Evolutionary conservation across 1,284 basidiomycete genomes (phyloP), one percentile per base, ranked within the genome.

Genomic region (Sphagnurus paluster): DNA sequence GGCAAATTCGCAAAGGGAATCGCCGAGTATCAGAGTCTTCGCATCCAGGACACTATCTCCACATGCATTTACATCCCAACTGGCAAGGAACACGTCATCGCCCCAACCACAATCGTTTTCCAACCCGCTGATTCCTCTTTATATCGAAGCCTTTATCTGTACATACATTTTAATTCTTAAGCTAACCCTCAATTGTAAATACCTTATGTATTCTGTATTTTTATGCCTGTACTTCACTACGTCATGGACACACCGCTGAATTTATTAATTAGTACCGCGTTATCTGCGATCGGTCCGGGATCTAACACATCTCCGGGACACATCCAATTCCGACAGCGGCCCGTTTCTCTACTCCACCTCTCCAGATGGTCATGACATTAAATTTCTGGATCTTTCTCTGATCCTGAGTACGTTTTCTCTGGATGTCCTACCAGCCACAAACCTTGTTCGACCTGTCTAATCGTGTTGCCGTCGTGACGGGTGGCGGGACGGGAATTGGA

Each of bases 401-500:
- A 43, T 34, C 44, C 14, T 17, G 24, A n/a, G 6, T n/a, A 30
- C 36, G 23, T 30, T 26, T 26, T 7, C 25, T 11, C 6, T 26
- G 6, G 24, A 57, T 57, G 56, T 64, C 62, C 39, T 66, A 63
- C 50, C 50, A 56, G 24, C 63, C 68, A 23, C 62, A 75, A 46
- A 71, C 66, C 48, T 52, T 86, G n/a, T 83, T 77, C 55, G 74
- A 80, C 53, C 72, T 89, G 42, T 66, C 71, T 11, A 82, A 78
- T 6, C 74, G 79, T 24, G 68, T 90, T 14, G 86, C 87, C 5
- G 64, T 92, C 25, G 83, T 91, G 24, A 87, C 89, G 0, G 89
- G 90, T 34, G 90, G 89, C 4, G 89, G 85, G 19, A 88, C 86
- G 0, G 90, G 90, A 2, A 91, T 92, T 50, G 83, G 85, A 37